Evolutionary conservation across 441 rosid genomes (phyloP).

Genomic region (Aleurites moluccanus): DNA sequence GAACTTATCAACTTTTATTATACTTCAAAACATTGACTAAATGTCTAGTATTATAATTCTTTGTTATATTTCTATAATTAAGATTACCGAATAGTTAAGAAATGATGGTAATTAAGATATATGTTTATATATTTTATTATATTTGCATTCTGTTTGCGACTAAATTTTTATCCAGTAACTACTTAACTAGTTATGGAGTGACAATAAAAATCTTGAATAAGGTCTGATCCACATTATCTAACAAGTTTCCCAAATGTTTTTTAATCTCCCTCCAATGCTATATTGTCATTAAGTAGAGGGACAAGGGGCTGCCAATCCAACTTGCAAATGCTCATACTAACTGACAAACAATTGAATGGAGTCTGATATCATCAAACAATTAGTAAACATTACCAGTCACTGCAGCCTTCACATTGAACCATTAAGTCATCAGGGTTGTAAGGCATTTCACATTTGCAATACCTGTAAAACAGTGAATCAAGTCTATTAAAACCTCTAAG

Average conservation of each 20-base stretch:
- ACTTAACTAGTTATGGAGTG: not conserved
- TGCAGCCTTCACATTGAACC: slow-evolving; percentile 48
- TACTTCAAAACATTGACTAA: not conserved
- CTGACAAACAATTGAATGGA: not conserved
- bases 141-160: not conserved
- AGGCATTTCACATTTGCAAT: slow-evolving; percentile 53
- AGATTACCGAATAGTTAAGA: not conserved
- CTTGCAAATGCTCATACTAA: not conserved
- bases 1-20: not conserved
- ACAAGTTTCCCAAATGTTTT: not conserved
- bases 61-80: not conserved
- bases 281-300: not conserved
- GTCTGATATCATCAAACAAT: not conserved
- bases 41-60: not conserved
- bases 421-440: slow-evolving; percentile 48
- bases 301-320: too few species aligned
- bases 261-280: not conserved
- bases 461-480: slow-evolving; percentile 25
- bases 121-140: not conserved
- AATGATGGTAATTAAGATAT: not conserved
- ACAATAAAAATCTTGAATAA: not conserved
- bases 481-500: not conserved
- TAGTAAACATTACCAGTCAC: slow-evolving; percentile 40
- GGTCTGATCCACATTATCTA: too few species aligned
- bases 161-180: slow-evolving; percentile 17